Conservation (phyloP, 2,329 filamentous ascomycete species). For the Corynespora cassiicola region DNA sequence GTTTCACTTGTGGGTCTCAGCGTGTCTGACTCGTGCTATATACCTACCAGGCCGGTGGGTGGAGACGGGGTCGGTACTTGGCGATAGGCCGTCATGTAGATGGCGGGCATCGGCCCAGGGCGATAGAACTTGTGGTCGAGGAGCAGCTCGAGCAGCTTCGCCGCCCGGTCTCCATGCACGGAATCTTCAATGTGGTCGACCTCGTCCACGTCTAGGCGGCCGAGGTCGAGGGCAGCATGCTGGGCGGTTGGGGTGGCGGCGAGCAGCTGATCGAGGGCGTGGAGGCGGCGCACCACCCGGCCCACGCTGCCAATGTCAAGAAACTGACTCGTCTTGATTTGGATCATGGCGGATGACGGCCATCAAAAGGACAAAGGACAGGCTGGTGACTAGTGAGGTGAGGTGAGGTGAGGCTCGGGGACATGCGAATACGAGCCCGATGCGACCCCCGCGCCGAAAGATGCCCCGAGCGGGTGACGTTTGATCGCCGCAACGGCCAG, state of each 20-base stretch:
- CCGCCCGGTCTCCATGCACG: background rate
- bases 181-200: constrained; percentile 23
- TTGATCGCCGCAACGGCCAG: too few relatives aligned
- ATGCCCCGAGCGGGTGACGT: too few relatives aligned
- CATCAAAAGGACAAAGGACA: too few relatives aligned
- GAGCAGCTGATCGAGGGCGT: constrained; percentile 23
- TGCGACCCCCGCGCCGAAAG: too few relatives aligned
- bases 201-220: constrained; percentile 13
- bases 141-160: constrained; percentile 23
- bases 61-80: background rate
- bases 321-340: too few relatives aligned
- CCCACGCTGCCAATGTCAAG: constrained; percentile 26
- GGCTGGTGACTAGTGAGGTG: too few relatives aligned
- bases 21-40: too few relatives aligned
- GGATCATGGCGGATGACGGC: background rate
- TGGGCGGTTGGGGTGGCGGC: constrained; percentile 3
- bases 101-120: constrained; percentile 23
- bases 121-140: constrained; percentile 19
- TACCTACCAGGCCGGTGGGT: too few relatives aligned
- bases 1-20: constrained; percentile 19
- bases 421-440: too few relatives aligned
- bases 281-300: constrained; percentile 23
- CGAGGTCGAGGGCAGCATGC: constrained; percentile 6
- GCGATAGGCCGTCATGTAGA: constrained; percentile 28
- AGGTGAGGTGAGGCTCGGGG: too few relatives aligned